These are phyloP conservation scores for Debaryomyces fabryi DNA, from an alignment of 1,139 yeast genomes.

Conservation along the genomic window DNA sequence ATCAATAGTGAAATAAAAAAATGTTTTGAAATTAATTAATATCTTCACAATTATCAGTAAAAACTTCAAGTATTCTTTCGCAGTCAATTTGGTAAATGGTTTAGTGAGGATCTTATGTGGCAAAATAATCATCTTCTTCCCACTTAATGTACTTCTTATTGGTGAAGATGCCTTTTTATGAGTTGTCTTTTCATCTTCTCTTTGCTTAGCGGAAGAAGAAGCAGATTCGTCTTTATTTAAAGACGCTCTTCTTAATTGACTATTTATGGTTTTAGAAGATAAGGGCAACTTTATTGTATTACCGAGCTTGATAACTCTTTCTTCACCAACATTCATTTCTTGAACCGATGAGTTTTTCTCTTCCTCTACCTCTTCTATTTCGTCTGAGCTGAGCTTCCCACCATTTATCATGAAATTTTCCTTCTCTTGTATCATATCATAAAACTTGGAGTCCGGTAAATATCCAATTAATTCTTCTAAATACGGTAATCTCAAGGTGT, in stretches of 20 bases:
- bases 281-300: conserved; percentile 41
- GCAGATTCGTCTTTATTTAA: conserved; percentile 6
- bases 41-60: conserved; percentile 42
- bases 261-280: conserved; percentile 46
- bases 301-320: conserved; percentile 40
- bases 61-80: conserved; percentile 43
- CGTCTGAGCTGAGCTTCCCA: conserved; percentile 15
- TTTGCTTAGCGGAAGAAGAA: neutral
- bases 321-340: conserved; percentile 18
- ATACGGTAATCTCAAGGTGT: conserved; percentile 33
- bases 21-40: conserved; percentile 37
- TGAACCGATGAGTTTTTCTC: conserved; percentile 7
- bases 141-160: conserved; percentile 9
- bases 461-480: conserved; percentile 30
- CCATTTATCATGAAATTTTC: conserved; percentile 28
- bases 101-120: conserved; percentile 49
- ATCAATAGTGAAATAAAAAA: conserved; percentile 20
- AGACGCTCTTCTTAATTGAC: conserved; percentile 33
- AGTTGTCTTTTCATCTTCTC: conserved; percentile 1
- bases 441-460: conserved; percentile 41
- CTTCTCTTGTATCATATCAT: conserved; percentile 38
- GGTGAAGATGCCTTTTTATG: conserved; percentile 10
- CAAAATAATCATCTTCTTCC: conserved; percentile 37
- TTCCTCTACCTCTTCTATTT: conserved; percentile 14
- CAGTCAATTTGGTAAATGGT: conserved; percentile 43